Base-by-base conservation (phyloP, 441 rosid genomes). In the Monsonia emarginata region DNA sequence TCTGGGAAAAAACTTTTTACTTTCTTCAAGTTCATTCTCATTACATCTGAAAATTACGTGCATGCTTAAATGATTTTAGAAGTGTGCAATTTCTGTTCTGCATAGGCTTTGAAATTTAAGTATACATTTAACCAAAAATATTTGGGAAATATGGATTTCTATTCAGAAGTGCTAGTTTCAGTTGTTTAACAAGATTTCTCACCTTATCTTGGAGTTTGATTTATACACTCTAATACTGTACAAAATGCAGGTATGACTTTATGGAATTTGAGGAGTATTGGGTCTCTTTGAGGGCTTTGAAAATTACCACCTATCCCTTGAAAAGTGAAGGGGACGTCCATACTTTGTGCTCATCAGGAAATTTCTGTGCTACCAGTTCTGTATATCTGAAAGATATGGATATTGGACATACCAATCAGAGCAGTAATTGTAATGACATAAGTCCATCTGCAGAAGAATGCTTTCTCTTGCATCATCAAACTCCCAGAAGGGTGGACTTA, bases 391-490 rank as follows among this genome's bases (percentile, higher is more conserved):
- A 80, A 58, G 85, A 69, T 28, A 62, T 75, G 69, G 62, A 69
- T 69, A 57, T 40, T 74, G 68, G 56, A 59, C 54, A 16, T 56
- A 65, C 75, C 64, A 38, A 63, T 34, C 79, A 71, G 65, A 67
- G 71, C 69, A 76, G 73, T 60, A 70, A 63, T 66, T 65, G 38
- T 25, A 32, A 69, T 46, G 73, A 70, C 24, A 56, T 61, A 36
- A 61, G 71, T 71, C 73, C 56, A 74, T 71, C 76, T 32, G 46
- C 66, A 26, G 77, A 81, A 73, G 78, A 72, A 69, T 87, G 83
- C 79, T 66, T 94, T 78, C 69, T 72, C 72, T 76, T 90, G 62
- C 83, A 72, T 60, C 87, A 84, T 84, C 82, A 85, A 81, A 78
- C 83, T 72, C 65, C 46, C 76, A 82, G 75, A 70, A 71, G 75